Base-by-base conservation (phyloP, 768 basidiomycete species). In the Suillus sp. region DNA sequence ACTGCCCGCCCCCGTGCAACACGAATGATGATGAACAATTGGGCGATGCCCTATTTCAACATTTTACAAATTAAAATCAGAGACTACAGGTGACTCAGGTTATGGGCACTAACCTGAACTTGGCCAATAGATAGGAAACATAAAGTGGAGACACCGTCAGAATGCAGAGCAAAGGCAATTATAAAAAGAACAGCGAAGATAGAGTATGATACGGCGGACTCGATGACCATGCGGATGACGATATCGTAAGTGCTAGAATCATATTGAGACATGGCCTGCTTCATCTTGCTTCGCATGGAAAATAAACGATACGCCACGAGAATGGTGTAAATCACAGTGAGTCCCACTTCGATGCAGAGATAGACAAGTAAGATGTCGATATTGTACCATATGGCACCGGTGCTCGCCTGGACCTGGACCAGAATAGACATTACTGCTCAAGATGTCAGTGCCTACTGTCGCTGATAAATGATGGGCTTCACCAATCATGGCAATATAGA, bases 11-110 rank as follows among this genome's bases (percentile, higher is more conserved):
- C 78, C 54, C 60, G 66, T 1, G 72, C 74, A 30, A 80, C 75
- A 1, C 78, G 74, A 32, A 75, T 65, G 64, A 78, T 72, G 64
- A 80, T 79, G 53, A 76, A 62, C 27, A 75, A 30, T 25, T 77
- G 72, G 0, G 73, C 71, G 59, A 80, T 75, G 27, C 68, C 70
- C 78, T 79, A 10, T 27, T 42, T 30, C n/a, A 45, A n/a, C n/a
- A n/a, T n/a, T n/a, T n/a, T n/a, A n/a, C n/a, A 55, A 32, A 47
- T 2, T 3, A 48, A 20, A 30, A 25, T 37, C 25, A 42, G 20
- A 40, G n/a, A 35, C 9, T 38, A 13, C 27, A 22, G 3, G 4
- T n/a, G 1, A 18, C 14, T 45, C 25, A 11, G 37, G 38, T 38
- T 20, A 6, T 22, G 13, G 20, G 8, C 30, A 20, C 54, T 50